Base-by-base conservation (phyloP, 1,139 yeast genomes). In the Entelexis sorbosivorans region DNA sequence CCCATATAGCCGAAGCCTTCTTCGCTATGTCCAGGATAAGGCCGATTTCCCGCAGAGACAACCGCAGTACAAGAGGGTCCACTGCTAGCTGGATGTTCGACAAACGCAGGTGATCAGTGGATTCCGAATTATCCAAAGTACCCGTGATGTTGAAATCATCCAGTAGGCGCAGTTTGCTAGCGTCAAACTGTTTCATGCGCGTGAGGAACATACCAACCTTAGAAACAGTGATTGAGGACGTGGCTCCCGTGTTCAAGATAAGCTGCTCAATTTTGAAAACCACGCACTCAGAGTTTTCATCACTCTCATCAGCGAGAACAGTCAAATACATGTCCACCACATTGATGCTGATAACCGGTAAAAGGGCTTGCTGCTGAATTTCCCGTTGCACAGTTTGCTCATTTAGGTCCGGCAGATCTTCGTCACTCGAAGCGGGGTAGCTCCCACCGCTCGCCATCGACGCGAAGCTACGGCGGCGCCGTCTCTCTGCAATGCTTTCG, bases 121-220 rank as follows among this genome's bases (percentile, higher is more conserved):
- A 78, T 1, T 82, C 82, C 40, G 89, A 72, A 14, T 77, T 73
- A 61, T 89, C 96, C 55, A 84, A 71, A 0, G 87, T 78, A 56
- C 86, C 74, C 0, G 89, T 79, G 8, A 88, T 68, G 1, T 95
- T 82, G 66, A 91, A 91, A 62, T 91, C 96, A 65, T 93, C 97
- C 56, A 93, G 73, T 36, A 93, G 76, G 54, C 96, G 71, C 49
- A 89, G 71, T 46, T 81, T 73, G 50, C 74, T 74, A 13, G 74
- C 74, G 24, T 81, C 79, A 52, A 74, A 73, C 11, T 76, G 67
- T 58, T 82, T 76, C 95, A 93, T 89, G 26, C 72, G 74, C 48
- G 89, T 79, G 58, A 91, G 69, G 61, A 84, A 93, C 81, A 93
- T 79, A 1, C 98, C 97, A 51, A 88, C 77, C 56, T 84, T 85